These are phyloP conservation scores for Fusarium sacchari DNA, from an alignment of 2,329 filamentous ascomycete species.

Conservation along the genomic window DNA sequence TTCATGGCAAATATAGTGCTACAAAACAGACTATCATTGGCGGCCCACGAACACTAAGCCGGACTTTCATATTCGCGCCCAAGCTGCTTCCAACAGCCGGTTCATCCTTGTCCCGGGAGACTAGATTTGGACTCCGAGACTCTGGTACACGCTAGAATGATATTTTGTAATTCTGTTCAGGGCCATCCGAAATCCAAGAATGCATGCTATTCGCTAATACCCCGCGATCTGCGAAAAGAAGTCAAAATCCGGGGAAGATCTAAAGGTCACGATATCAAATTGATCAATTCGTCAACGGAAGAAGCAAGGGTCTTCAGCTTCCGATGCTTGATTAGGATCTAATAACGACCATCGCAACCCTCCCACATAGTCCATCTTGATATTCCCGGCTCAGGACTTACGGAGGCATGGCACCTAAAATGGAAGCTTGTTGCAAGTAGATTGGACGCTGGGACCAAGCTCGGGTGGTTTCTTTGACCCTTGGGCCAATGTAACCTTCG, in stretches of 20 bases:
- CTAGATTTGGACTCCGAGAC: not conserved
- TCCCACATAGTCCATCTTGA: accelerated
- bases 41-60: accelerated
- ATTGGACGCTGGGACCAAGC: not conserved
- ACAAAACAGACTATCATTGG: not conserved
- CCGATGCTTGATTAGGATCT: not conserved
- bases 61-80: not conserved
- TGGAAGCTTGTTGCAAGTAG: not conserved
- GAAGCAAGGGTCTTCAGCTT: not conserved
- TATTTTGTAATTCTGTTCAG: not conserved
- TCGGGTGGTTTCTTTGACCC: accelerated
- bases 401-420: not conserved
- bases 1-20: accelerated
- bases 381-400: accelerated
- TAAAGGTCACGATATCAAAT: not conserved
- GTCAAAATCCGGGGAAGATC: not conserved
- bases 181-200: not conserved
- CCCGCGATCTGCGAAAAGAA: not conserved
- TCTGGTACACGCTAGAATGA: not conserved
- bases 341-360: not conserved
- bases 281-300: accelerated
- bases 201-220: no score
- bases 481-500: not conserved
- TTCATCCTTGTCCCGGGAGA: accelerated
- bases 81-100: not conserved